Evolutionary conservation across 1,139 yeast species (phyloP), one percentile per base, ranked within the genome.

Genomic region (Diutina mesorugosa): DNA sequence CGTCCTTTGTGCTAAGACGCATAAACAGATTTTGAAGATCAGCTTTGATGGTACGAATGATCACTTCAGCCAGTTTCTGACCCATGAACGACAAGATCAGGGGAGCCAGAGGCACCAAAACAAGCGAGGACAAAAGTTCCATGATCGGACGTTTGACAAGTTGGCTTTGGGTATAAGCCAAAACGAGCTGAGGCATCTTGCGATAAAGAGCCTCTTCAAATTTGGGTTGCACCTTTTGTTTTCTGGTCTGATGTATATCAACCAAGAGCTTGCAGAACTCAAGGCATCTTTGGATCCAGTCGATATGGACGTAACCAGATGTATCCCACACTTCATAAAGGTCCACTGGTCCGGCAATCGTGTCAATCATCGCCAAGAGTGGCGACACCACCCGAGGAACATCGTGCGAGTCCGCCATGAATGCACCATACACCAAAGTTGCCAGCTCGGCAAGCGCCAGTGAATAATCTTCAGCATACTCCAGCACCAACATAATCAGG

Each of bases 81-180:
- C 96, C 95, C 56, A 91, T 71, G 66, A 89, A 90, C 0, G 97
- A 88, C 51, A 91, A 72, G 57, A 93, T 71, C 1, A 96, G 89
- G 2, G 96, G 96, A 12, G 66, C 69, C 7, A 72, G 71, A 3
- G 74, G 73, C 87, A 85, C 87, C 41, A 76, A 74, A 0, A 90
- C 83, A 54, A 90, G 69, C 2, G 83, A 74, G 3, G 87, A 79
- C 47, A 90, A 71, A 47, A 90, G 69, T 54, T 78, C 79, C 48
- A 89, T 69, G 1, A 88, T 74, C 18, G 73, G 72, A 45, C 72
- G 70, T 59, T 89, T 79, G 56, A 84, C 71, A 0, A 71, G 64
- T 12, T 75, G 74, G 54, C 77, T 72, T 30, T 73, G 72, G 5
- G 83, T 72, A 65, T 87, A 90, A 0, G 84, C 71, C n/a, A 77